Conservation (phyloP, 164 flowering plant species). For the Liquidambar formosana region DNA sequence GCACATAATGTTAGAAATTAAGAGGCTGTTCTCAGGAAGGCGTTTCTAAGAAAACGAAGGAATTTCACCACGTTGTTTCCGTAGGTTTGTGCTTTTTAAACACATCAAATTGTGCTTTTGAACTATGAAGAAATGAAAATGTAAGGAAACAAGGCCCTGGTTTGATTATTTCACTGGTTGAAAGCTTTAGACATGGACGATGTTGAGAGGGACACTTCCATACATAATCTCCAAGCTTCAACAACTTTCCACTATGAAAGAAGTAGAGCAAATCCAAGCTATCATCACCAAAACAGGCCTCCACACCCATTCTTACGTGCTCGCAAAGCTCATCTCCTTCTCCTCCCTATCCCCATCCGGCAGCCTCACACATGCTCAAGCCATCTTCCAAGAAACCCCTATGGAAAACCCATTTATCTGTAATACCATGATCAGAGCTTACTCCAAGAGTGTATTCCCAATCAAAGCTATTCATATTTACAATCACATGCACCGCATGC, state of each 20-base stretch:
- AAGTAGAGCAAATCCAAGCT: constrained; percentile 37
- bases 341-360: constrained; percentile 35
- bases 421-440: constrained; percentile 55
- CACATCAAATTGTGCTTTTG: too few species aligned
- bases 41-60: too few species aligned
- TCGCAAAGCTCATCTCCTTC: constrained; percentile 32
- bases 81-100: too few species aligned
- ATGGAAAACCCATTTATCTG: constrained; percentile 32
- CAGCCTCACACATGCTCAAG: constrained; percentile 35
- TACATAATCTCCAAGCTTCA: constrained; percentile 20
- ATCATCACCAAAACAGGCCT: constrained; percentile 40
- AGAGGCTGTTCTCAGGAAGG: too few species aligned
- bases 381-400: constrained; percentile 31
- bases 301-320: constrained; percentile 10
- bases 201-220: neutral
- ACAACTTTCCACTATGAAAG: constrained; percentile 27
- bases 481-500: constrained; percentile 32
- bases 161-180: neutral
- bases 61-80: too few species aligned
- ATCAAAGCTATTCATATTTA: constrained; percentile 34
- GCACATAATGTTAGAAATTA: too few species aligned
- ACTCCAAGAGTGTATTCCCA: constrained; percentile 37
- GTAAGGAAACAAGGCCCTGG: too few species aligned
- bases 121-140: too few species aligned
- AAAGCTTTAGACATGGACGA: neutral